Conservation (phyloP, 768 basidiomycete species). For the Tylopilus sp. region DNA sequence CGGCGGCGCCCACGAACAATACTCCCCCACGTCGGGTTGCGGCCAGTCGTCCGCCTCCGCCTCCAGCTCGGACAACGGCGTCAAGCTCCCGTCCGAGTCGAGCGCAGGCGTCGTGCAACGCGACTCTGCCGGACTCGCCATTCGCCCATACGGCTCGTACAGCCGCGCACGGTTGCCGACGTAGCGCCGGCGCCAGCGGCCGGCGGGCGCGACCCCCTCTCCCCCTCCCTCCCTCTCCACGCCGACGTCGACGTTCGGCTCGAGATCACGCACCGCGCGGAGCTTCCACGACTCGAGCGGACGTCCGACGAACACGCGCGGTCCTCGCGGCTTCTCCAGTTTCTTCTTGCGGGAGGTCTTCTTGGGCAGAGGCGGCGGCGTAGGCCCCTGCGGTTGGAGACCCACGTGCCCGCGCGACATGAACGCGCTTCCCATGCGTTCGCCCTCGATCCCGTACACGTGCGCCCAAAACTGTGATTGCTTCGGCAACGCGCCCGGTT, state of each 20-base stretch:
- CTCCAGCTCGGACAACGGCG: conserved; percentile 11
- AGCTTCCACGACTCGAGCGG: conserved; percentile 25
- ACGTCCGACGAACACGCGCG: conserved; percentile 25
- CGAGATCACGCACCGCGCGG: conserved; percentile 20
- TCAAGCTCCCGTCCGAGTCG: conserved; percentile 11
- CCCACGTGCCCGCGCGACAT: conserved; percentile 11
- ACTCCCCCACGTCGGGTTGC: conserved; percentile 32
- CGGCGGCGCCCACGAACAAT: conserved; percentile 24
- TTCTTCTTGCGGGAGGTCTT: neutral
- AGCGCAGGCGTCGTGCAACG: conserved; percentile 8
- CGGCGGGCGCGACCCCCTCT: neutral
- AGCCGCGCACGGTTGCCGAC: conserved; percentile 17
- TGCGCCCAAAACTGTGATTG: conserved; percentile 32
- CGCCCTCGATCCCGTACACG: conserved; percentile 30
- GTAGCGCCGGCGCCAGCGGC: conserved; percentile 11
- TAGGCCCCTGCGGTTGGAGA: neutral
- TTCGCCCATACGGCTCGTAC: conserved; percentile 19
- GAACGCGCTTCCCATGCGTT: conserved; percentile 28
- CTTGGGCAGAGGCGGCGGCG: neutral
- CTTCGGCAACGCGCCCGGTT: neutral
- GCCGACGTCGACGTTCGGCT: conserved; percentile 10
- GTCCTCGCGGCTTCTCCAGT: neutral
- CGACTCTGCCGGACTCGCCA: conserved; percentile 10
- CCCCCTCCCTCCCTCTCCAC: neutral
- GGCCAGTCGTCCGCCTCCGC: conserved; percentile 23